Evolutionary conservation across 2,329 filamentous ascomycete species (phyloP).

Genomic region (Exophiala phaeomuriformis): DNA sequence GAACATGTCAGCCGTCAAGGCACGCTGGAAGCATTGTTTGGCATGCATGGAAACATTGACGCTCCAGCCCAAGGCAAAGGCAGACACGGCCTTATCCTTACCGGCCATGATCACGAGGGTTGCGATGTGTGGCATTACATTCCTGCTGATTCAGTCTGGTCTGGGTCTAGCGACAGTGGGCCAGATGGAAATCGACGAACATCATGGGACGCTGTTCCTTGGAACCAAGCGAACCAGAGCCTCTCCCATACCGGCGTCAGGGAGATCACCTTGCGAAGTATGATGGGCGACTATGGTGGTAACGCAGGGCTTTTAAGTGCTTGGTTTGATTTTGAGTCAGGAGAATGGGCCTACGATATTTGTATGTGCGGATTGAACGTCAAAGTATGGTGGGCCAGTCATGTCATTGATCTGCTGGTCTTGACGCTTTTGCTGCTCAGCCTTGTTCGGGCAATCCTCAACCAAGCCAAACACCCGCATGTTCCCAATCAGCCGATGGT

Average conservation of each 20-base stretch:
- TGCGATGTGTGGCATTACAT: constrained; percentile 84
- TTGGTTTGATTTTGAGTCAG: constrained; percentile 70
- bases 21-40: constrained; percentile 78
- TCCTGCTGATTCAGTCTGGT: constrained; percentile 14
- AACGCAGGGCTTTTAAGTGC: constrained; percentile 80
- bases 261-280: constrained; percentile 89
- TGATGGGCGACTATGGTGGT: constrained; percentile 97
- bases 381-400: constrained; percentile 89
- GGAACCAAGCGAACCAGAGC: constrained; percentile 6
- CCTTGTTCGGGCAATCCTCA: background rate
- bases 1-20: constrained; percentile 58
- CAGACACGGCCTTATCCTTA: constrained; percentile 70
- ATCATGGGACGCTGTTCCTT: constrained; percentile 11
- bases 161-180: constrained; percentile 1
- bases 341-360: constrained; percentile 79
- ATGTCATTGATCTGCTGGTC: constrained; percentile 59
- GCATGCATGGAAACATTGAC: constrained; percentile 57
- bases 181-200: constrained; percentile 31
- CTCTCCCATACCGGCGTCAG: constrained; percentile 54
- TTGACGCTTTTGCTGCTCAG: constrained; percentile 28
- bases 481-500: background rate
- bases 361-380: constrained; percentile 68
- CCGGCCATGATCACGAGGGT: constrained; percentile 90
- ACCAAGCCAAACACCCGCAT: background rate
- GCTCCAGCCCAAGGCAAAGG: constrained; percentile 58